Conservation (phyloP, 805 yeast genomes). For the Wickerhamomyces pijperi region DNA sequence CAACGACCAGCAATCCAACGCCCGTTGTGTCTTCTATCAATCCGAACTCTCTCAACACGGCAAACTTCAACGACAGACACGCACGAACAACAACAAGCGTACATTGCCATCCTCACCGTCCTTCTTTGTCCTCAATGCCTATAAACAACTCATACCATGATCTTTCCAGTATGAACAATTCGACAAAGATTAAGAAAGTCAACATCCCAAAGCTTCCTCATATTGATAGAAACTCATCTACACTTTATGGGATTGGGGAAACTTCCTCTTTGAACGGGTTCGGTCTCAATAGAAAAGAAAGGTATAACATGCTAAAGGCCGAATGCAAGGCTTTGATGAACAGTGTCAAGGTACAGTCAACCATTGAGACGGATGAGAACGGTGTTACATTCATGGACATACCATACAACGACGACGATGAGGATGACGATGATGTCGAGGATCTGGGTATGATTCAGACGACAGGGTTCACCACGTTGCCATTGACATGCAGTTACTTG, state of each 20-base stretch:
- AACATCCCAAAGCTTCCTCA: slow-evolving; percentile 19
- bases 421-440: slow-evolving; percentile 5
- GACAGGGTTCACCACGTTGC: slow-evolving; percentile 10
- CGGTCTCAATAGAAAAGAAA: neutral
- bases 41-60: neutral
- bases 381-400: slow-evolving; percentile 20
- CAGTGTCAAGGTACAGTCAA: neutral
- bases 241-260: slow-evolving; percentile 7
- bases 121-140: neutral
- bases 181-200: slow-evolving; percentile 9
- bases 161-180: neutral
- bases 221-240: slow-evolving; percentile 12
- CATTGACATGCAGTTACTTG: slow-evolving; percentile 19
- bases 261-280: neutral
- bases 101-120: neutral
- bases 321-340: slow-evolving; percentile 11
- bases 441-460: neutral
- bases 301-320: slow-evolving; percentile 6
- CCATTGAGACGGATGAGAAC: slow-evolving; percentile 12
- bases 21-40: neutral
- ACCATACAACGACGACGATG: slow-evolving; percentile 9
- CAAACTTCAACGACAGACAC: neutral
- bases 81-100: neutral
- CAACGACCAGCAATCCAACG: neutral
- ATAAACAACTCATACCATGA: slow-evolving; percentile 1